phyloP scores from a whole-genome alignment of 2,329 filamentous ascomycete genomes.

The Verticillium isaacii region DNA sequence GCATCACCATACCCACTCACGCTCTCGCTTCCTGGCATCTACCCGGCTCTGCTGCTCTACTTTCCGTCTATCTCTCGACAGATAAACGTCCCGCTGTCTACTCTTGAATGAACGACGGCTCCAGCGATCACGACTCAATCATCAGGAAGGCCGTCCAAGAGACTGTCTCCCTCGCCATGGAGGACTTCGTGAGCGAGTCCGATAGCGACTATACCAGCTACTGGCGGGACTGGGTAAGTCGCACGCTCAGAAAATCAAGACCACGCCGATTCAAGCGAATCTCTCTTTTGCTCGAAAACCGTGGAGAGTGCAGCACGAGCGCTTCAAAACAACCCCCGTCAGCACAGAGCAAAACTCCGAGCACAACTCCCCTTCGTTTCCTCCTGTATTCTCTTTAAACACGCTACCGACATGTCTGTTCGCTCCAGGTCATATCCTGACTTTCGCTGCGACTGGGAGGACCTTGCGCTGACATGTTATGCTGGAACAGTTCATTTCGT shows the following conservation, averaged over 20 bases:
- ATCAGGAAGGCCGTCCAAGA: neutral
- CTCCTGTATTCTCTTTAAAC: neutral
- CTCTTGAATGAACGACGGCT: neutral
- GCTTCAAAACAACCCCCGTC: neutral
- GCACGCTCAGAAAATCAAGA: neutral
- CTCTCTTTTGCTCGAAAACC: neutral
- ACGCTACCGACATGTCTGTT: neutral
- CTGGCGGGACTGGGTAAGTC: slow-evolving; percentile 96
- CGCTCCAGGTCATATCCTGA: neutral
- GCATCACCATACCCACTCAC: neutral
- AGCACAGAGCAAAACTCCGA: neutral
- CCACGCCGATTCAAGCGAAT: neutral
- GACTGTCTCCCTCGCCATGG: slow-evolving; percentile 53
- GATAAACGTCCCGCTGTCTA: neutral
- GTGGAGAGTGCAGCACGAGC: neutral
- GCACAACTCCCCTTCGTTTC: neutral
- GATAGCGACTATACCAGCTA: slow-evolving; percentile 99
- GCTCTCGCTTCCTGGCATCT: neutral
- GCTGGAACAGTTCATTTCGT: slow-evolving; percentile 80
- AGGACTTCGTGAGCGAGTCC: slow-evolving; percentile 95
- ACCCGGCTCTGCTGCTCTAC: neutral
- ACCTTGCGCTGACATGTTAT: neutral
- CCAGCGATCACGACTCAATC: neutral
- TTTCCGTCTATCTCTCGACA: neutral
- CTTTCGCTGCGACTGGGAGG: neutral